Base-by-base conservation (phyloP, 169 alveolate genomes). In the Neospora caninum region DNA sequence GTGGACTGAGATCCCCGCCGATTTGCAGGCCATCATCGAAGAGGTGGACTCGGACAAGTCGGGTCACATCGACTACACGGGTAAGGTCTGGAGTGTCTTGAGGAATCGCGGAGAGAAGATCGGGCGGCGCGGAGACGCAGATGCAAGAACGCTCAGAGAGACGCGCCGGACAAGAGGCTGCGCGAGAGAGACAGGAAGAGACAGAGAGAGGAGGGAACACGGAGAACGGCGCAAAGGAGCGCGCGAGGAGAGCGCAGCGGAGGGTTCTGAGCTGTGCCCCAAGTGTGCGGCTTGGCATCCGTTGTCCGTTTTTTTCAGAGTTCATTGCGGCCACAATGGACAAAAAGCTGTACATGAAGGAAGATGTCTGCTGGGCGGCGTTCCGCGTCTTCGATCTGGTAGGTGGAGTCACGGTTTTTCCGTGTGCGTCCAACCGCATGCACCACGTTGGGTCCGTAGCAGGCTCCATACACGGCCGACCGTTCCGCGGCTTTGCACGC, bases 311-410 rank as follows among this genome's bases (percentile, higher is more conserved):
- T 70, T 38, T 0, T 13, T 34, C 97, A 88, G 99, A 98, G 94
- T 98, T 98, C 94, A 89, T 97, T 88, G 98, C 98, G 4, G 98
- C 98, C 36, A 95, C 98, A 4, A 92, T 97, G 94, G 98, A 96
- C 91, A 94, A 95, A 94, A 94, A 95, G 69, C 96, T 96, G 92
- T 97, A 96, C 92, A 88, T 95, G 82, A 88, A 96, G 93, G 93
- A 97, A 93, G 94, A 94, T 67, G 96, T 96, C 80, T 96, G 95
- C 91, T 96, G 97, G 97, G 97, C 96, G 0, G 98, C 98, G n/a
- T 97, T 97, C 93, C 96, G 96, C 80, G 97, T 95, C 31, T 97
- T 97, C 88, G 98, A 96, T 86, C 95, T 93, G 88, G 96, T 94
- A 53, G 53, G 91, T 27, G 34, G n/a, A 64, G 31, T 64, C 16